Evolutionary conservation across 1,139 yeast genomes (phyloP).

Genomic region (Candida anutae): DNA sequence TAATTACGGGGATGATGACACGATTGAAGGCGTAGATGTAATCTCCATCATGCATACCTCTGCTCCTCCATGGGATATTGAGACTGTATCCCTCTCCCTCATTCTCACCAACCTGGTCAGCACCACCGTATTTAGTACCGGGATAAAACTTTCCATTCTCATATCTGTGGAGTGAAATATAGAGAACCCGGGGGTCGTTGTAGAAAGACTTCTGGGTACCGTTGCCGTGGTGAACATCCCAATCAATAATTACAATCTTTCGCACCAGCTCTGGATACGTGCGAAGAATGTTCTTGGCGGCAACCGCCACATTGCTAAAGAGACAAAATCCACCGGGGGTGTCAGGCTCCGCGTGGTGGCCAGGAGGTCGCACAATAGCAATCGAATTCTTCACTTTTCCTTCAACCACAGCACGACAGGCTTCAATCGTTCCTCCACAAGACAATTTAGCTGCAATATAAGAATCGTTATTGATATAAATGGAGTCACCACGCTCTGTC

Average conservation of each 20-base stretch:
- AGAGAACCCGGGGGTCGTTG: slow-evolving; percentile 83
- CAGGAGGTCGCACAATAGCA: slow-evolving; percentile 97
- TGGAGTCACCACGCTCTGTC: slow-evolving; percentile 90
- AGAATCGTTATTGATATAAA: slow-evolving; percentile 90
- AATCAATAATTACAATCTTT: slow-evolving; percentile 76
- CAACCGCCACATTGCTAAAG: slow-evolving; percentile 95
- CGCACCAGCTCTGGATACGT: slow-evolving; percentile 85
- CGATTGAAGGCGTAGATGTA: slow-evolving; percentile 86
- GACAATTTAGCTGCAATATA: slow-evolving; percentile 80
- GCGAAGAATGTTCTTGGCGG: slow-evolving; percentile 78
- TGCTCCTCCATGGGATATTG: slow-evolving; percentile 91
- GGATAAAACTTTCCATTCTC: slow-evolving; percentile 93
- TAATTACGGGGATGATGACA: slow-evolving; percentile 81
- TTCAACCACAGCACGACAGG: slow-evolving; percentile 91
- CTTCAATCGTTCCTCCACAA: slow-evolving; percentile 96
- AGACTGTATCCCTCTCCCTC: slow-evolving; percentile 80
- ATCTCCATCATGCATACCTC: slow-evolving; percentile 94
- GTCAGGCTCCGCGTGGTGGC: slow-evolving; percentile 98
- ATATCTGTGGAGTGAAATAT: slow-evolving; percentile 85
- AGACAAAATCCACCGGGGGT: slow-evolving; percentile 96
- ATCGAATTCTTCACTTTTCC: slow-evolving; percentile 85
- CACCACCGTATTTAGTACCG: slow-evolving; percentile 77
- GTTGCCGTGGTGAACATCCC: slow-evolving; percentile 99
- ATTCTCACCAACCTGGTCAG: slow-evolving; percentile 76
- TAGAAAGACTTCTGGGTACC: slow-evolving; percentile 94